Conservation (phyloP, 768 basidiomycete genomes). For the Clitopilus passeckerianus region DNA sequence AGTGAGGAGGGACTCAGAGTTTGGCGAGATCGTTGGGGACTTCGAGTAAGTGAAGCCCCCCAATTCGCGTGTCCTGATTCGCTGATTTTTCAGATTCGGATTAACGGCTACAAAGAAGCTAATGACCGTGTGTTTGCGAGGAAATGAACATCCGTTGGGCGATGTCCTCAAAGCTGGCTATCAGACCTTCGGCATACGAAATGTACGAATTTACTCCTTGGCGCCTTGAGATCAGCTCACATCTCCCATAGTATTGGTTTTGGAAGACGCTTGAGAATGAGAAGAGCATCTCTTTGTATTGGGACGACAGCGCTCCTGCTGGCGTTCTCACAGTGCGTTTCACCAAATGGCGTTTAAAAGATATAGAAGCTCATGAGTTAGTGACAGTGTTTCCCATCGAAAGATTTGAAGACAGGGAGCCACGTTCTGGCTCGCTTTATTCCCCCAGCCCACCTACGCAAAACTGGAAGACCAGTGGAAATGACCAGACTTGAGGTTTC, state of each 20-base stretch:
- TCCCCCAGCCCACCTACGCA: slow-evolving; percentile 26
- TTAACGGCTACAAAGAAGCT: slow-evolving; percentile 21
- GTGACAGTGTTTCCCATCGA: slow-evolving; percentile 33
- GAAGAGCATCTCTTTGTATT: slow-evolving; percentile 20
- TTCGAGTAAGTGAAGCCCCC: slow-evolving; percentile 33
- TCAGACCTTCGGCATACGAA: slow-evolving; percentile 24
- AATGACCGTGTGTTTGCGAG: slow-evolving; percentile 27
- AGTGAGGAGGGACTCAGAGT: slow-evolving; percentile 30
- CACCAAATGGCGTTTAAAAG: not conserved
- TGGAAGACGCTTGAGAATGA: slow-evolving; percentile 27
- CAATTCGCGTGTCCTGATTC: not conserved
- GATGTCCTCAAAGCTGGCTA: slow-evolving; percentile 27
- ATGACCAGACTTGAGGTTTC: slow-evolving; percentile 31
- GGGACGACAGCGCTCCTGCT: slow-evolving; percentile 28
- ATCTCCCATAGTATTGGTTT: slow-evolving; percentile 22
- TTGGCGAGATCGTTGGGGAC: slow-evolving; percentile 40
- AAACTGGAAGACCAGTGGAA: slow-evolving; percentile 26
- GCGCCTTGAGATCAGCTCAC: slow-evolving; percentile 4
- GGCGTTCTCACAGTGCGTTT: slow-evolving; percentile 22
- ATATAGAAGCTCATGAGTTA: not conserved
- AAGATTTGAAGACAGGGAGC: slow-evolving; percentile 21
- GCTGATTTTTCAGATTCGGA: slow-evolving; percentile 21
- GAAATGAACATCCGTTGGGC: slow-evolving; percentile 29
- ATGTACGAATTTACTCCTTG: slow-evolving; percentile 10
- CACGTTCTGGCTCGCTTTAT: slow-evolving; percentile 34